Conservation (phyloP, 73 alveolate genomes). For the Paramecium sonneborni region DNA sequence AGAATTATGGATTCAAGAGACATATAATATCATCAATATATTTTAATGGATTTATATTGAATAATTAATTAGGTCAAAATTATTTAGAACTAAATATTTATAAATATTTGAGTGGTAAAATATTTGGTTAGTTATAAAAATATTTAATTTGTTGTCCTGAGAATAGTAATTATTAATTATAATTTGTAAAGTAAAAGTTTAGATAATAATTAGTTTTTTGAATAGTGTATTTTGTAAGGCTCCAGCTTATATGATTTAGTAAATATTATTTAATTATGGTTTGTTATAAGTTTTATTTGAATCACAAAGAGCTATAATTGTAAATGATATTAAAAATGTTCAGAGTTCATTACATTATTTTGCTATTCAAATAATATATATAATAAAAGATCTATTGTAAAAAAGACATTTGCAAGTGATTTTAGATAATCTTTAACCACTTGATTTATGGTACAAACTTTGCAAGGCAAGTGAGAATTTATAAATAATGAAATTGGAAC, state of each 20-base stretch:
- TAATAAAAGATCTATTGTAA: neutral
- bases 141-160: neutral
- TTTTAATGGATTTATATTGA: neutral
- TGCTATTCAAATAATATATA: neutral
- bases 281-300: neutral
- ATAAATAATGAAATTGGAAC: neutral
- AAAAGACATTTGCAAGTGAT: neutral
- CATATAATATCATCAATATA: neutral
- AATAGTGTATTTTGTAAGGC: neutral
- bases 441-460: neutral
- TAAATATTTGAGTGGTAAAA: neutral
- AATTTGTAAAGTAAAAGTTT: neutral
- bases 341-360: neutral
- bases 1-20: neutral
- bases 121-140: neutral
- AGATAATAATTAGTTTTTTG: neutral
- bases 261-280: neutral
- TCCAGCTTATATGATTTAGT: neutral
- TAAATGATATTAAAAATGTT: neutral
- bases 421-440: neutral
- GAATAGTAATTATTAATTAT: neutral
- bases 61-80: neutral
- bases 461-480: neutral
- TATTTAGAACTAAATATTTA: neutral
- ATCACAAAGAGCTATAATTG: neutral